Base-by-base conservation (phyloP, 768 basidiomycete species). In the Coprinopsis cinerea region DNA sequence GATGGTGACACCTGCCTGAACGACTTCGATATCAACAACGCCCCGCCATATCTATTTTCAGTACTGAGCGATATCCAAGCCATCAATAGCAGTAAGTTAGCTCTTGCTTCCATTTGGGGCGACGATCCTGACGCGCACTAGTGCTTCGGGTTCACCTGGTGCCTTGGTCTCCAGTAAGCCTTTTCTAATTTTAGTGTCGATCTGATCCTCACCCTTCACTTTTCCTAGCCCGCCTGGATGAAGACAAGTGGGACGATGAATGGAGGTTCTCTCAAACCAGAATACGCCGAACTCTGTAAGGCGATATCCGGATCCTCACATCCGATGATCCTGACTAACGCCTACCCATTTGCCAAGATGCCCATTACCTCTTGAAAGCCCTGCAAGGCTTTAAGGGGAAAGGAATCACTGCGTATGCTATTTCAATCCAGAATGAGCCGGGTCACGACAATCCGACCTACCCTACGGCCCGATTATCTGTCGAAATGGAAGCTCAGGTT, bases 141-240 rank as follows among this genome's bases (percentile, higher is more conserved):
- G 60, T 59, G 26, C 54, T 82, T 48, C 76, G 71, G 55, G 67
- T 85, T 17, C 81, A 85, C 53, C 53, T 85, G 4, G 45, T 83
- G 14, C 83, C 86, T 4, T 87, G 86, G 85, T 83, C 82, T 39
- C 82, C 83, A 2, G 84, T 84, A 61, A 52, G 75, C 62, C 42
- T n/a, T 25, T 15, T 17, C n/a, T n/a, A n/a, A n/a, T n/a, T n/a
- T n/a, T n/a, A n/a, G n/a, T n/a, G n/a, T n/a, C n/a, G n/a, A n/a
- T 22, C 18, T 9, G 17, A 9, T 35, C 17, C 39, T 41, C 9
- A n/a, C 6, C 10, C 10, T 15, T 27, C 28, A 7, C 39, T 67
- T 18, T 41, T 24, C 34, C 17, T 11, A 85, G 83, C 85, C 86
- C 14, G 82, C 68, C 7, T 88, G 86, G 85, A 85, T 87, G 83